Evolutionary conservation across 805 yeast genomes (phyloP).

Genomic region (Candida gorgasii): DNA sequence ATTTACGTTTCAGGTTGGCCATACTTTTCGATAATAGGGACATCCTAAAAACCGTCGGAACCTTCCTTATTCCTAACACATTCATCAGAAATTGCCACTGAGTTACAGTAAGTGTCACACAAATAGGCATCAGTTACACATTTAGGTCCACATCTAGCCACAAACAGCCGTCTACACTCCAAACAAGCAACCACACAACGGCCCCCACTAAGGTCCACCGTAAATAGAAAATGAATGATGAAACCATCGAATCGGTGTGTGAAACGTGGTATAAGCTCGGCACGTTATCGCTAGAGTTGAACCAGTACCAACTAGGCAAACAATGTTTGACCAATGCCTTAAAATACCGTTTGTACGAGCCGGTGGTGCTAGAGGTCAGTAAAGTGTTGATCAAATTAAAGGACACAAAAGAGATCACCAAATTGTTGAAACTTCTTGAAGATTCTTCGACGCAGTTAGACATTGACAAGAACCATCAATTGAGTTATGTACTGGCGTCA

Average conservation of each 20-base stretch:
- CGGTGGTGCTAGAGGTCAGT: neutral
- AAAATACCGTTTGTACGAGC: slow-evolving; percentile 5
- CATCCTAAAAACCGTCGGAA: neutral
- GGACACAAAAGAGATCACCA: neutral
- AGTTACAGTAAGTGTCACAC: no score
- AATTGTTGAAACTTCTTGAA: slow-evolving; percentile 5
- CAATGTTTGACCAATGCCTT: slow-evolving; percentile 14
- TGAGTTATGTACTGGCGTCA: neutral
- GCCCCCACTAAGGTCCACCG: no score
- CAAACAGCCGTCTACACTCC: no score
- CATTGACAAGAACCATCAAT: neutral
- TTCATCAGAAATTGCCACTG: neutral
- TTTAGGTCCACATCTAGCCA: no score
- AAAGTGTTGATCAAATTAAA: neutral
- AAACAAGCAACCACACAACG: no score
- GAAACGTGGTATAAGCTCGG: slow-evolving; percentile 14
- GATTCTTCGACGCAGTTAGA: neutral
- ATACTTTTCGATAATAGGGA: neutral
- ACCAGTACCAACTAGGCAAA: slow-evolving; percentile 9
- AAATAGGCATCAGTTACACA: no score
- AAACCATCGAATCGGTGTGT: slow-evolving; percentile 6
- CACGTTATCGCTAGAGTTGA: slow-evolving; percentile 9
- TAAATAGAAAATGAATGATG: slow-evolving; percentile 5
- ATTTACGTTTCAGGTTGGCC: neutral
- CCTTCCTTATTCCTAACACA: no score